Evolutionary conservation across 1,284 basidiomycete species (phyloP).

Genomic region (Cutaneotrichosporon daszewskae): DNA sequence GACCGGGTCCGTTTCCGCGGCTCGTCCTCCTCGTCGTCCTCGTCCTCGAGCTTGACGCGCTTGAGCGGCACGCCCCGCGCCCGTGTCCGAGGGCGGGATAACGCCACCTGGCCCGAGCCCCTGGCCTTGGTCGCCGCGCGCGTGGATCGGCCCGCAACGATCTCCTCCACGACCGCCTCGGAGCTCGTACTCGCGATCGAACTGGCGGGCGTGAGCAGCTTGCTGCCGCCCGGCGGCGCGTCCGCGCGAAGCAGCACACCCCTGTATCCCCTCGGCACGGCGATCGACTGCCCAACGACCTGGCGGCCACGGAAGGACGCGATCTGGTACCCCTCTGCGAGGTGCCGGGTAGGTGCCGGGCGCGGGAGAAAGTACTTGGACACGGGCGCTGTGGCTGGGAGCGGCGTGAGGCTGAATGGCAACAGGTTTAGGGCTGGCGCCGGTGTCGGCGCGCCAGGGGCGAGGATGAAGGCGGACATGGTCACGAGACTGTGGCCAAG

Average conservation of each 20-base stretch:
- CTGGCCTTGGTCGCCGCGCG: conserved; percentile 8
- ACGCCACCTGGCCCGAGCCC: conserved; percentile 38
- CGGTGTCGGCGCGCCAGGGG: background rate
- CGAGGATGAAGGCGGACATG: conserved; percentile 14
- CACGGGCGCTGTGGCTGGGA: conserved; percentile 15
- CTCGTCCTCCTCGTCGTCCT: conserved; percentile 3
- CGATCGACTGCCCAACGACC: conserved; percentile 30
- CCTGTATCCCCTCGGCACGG: conserved; percentile 30
- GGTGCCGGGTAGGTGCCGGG: conserved; percentile 13
- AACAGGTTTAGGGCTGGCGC: conserved; percentile 31
- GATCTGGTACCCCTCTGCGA: conserved; percentile 12
- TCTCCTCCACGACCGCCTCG: too few relatives aligned
- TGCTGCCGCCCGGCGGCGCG: background rate
- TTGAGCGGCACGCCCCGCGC: background rate
- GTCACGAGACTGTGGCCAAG: too few relatives aligned
- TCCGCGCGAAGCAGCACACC: conserved; percentile 27
- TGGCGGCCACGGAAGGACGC: conserved; percentile 38
- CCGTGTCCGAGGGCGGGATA: conserved; percentile 24
- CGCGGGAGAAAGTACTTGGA: conserved; percentile 33
- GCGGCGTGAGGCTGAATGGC: conserved; percentile 34
- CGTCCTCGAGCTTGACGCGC: conserved; percentile 1
- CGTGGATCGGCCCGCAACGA: too few relatives aligned
- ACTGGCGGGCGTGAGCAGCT: background rate
- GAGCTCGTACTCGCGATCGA: too few relatives aligned
- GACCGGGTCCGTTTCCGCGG: too few relatives aligned